Evolutionary conservation across 1,139 yeast genomes (phyloP).

Genomic region (Geotrichum aggregatum): DNA sequence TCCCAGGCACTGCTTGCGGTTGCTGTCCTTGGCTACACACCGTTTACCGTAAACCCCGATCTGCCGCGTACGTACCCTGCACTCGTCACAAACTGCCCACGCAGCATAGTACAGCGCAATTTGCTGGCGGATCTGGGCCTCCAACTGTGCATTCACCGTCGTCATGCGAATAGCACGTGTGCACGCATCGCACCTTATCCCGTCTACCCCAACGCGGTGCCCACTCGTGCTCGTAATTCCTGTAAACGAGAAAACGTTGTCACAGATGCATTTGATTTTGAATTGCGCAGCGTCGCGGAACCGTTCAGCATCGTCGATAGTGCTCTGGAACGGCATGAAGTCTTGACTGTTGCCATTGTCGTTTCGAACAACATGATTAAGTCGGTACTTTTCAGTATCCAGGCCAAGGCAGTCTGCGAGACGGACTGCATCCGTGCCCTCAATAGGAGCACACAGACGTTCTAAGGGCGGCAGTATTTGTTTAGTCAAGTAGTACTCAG

Average conservation of each 20-base stretch:
- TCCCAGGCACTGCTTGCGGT: constrained; percentile 58
- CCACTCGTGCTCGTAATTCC: constrained; percentile 51
- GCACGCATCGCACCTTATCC: constrained; percentile 69
- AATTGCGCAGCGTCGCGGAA: constrained; percentile 62
- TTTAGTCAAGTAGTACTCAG: constrained; percentile 73
- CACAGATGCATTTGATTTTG: constrained; percentile 61
- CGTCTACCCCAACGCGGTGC: constrained; percentile 57
- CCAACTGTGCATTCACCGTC: constrained; percentile 67
- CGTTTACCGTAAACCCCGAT: constrained; percentile 84
- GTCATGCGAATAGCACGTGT: constrained; percentile 48
- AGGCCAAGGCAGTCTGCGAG: constrained; percentile 75
- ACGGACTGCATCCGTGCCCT: constrained; percentile 78
- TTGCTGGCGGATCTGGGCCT: constrained; percentile 61
- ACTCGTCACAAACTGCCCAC: constrained; percentile 84
- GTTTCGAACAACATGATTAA: constrained; percentile 30
- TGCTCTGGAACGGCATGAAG: constrained; percentile 74
- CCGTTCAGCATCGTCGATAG: constrained; percentile 75
- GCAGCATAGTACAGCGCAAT: constrained; percentile 78
- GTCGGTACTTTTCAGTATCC: constrained; percentile 61
- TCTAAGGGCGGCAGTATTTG: constrained; percentile 91
- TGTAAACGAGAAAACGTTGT: constrained; percentile 57
- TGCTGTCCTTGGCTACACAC: constrained; percentile 61
- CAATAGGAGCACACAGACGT: constrained; percentile 77
- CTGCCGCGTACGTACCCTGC: constrained; percentile 79
- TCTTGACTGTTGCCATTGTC: constrained; percentile 43